A percentile compares a stretch with the other conserved stretches of the same genome.
Evolutionary conservation across 108 stramenopile species (phyloP).

Genomic region (Stephanodiscus minutulus): DNA sequence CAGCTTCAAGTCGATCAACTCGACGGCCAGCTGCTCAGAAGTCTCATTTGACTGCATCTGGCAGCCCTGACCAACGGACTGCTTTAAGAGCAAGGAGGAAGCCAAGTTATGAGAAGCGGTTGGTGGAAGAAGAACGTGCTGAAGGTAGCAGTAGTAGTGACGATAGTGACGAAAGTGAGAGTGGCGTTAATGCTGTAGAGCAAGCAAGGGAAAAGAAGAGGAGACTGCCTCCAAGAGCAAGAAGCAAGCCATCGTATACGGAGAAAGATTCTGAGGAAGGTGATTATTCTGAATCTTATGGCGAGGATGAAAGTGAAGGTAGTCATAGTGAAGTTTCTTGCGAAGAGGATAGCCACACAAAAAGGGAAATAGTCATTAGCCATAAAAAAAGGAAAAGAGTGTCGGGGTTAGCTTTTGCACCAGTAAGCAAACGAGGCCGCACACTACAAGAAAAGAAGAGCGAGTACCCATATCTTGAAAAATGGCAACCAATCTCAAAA

Average conservation of each 20-base stretch:
- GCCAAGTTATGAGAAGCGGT: constrained; percentile 24
- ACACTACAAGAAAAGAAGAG: background rate
- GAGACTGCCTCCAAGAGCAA: constrained; percentile 3
- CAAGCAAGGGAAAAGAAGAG: no score
- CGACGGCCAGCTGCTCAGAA: constrained; percentile 8
- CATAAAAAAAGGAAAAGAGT: constrained; percentile 13
- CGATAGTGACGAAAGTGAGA: constrained; percentile 7
- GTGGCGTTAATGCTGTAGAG: no score
- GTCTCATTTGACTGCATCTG: background rate
- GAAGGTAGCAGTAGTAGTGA: background rate
- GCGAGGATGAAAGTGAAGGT: constrained; percentile 11
- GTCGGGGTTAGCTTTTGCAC: background rate
- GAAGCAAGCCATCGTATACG: background rate
- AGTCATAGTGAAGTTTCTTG: constrained; percentile 18
- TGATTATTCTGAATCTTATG: background rate
- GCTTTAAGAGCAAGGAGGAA: constrained; percentile 18
- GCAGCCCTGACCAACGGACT: constrained; percentile 4
- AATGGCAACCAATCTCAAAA: constrained; percentile 32
- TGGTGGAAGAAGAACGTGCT: background rate
- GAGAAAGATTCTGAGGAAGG: constrained; percentile 1
- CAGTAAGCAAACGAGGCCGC: constrained; percentile 18
- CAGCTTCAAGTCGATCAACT: background rate
- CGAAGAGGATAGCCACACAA: constrained; percentile 15
- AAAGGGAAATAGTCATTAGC: constrained; percentile 7
- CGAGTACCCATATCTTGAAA: constrained; percentile 23